These are phyloP conservation scores for Selenicereus undatus DNA, from an alignment of 148 eudicot genomes.

Conservation along the genomic window DNA sequence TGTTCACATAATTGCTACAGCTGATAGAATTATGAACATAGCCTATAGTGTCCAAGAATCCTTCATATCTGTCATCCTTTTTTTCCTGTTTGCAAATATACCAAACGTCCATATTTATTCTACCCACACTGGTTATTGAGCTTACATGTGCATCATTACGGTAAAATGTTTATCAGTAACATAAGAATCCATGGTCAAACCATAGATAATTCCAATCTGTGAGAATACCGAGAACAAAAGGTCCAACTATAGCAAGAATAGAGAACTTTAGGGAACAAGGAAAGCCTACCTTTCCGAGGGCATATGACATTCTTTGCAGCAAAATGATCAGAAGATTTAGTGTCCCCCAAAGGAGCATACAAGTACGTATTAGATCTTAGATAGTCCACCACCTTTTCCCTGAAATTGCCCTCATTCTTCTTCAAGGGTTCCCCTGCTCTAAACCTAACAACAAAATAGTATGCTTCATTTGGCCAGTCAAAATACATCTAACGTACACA, in stretches of 20 bases:
- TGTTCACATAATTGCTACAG: no score
- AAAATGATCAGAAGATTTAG: background rate
- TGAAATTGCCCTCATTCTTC: background rate
- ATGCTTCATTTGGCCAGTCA: background rate
- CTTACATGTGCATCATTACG: no score
- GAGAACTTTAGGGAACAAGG: background rate
- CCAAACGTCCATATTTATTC: no score
- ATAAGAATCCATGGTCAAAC: no score
- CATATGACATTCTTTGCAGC: slow-evolving; percentile 10
- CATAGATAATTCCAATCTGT: no score
- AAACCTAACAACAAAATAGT: background rate
- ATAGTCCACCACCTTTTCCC: slow-evolving; percentile 16
- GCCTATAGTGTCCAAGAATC: no score
- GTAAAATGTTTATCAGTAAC: no score
- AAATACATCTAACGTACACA: no score
- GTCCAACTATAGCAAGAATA: background rate
- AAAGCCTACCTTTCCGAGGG: slow-evolving; percentile 18
- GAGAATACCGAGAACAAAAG: background rate
- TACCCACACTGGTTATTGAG: no score
- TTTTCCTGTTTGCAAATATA: no score
- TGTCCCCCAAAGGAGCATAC: slow-evolving; percentile 23
- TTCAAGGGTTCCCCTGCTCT: slow-evolving; percentile 6
- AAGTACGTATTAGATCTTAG: slow-evolving; percentile 26
- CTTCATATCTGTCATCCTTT: no score
- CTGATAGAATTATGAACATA: no score